Evolutionary conservation across 495 filamentous ascomycete genomes (phyloP).

Genomic region (Penicillium crystallinum): DNA sequence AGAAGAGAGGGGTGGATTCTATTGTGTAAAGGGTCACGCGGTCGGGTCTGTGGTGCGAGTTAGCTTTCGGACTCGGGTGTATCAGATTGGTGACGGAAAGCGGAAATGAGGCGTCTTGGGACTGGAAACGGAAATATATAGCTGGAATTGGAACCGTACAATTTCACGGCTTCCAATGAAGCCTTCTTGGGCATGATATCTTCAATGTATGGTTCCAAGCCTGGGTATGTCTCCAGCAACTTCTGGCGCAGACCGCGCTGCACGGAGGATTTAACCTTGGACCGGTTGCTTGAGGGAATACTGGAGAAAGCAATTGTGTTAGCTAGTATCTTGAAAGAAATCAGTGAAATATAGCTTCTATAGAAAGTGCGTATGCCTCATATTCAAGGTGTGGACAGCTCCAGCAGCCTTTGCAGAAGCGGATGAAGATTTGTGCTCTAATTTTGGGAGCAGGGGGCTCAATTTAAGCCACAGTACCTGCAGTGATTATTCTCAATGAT

Average conservation of each 20-base stretch:
- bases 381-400: neutral
- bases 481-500: neutral
- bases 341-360: neutral
- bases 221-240: slow-evolving; percentile 76
- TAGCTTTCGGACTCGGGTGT: neutral
- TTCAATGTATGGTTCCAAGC: slow-evolving; percentile 84
- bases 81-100: neutral
- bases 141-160: slow-evolving; percentile 41
- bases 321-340: slow-evolving; percentile 9
- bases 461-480: neutral
- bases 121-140: neutral
- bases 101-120: neutral
- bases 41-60: slow-evolving; percentile 56
- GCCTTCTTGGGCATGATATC: slow-evolving; percentile 93
- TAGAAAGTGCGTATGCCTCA: neutral
- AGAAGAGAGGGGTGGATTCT: slow-evolving; percentile 73
- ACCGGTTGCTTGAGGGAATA: slow-evolving; percentile 71
- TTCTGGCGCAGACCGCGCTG: slow-evolving; percentile 80
- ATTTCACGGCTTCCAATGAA: slow-evolving; percentile 86
- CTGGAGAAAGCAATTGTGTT: slow-evolving; percentile 37
- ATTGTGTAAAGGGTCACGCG: slow-evolving; percentile 81
- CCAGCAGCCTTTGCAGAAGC: neutral
- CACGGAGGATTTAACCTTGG: slow-evolving; percentile 96
- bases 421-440: neutral
- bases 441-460: neutral